phyloP scores from a whole-genome alignment of 768 basidiomycete species.

The Tricholoma sp. region DNA sequence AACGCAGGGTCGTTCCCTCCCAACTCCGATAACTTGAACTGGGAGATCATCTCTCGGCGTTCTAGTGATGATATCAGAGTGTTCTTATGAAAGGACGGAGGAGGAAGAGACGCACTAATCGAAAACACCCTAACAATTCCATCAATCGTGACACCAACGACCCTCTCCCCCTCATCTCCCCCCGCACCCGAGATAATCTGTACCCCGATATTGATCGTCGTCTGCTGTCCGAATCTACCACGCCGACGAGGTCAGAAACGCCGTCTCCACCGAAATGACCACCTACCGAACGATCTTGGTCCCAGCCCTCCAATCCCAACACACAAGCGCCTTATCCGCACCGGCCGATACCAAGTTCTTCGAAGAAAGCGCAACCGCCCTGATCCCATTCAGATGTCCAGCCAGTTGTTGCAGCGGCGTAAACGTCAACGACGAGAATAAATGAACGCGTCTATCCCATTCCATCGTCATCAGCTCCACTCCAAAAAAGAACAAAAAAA shows the following conservation, averaged over 20 bases:
- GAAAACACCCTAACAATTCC: slow-evolving; percentile 89
- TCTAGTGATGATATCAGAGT: slow-evolving; percentile 20
- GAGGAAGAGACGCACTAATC: slow-evolving; percentile 55
- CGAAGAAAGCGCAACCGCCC: slow-evolving; percentile 82
- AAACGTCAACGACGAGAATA: slow-evolving; percentile 83
- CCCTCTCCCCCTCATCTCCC: slow-evolving; percentile 64
- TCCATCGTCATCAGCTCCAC: neutral
- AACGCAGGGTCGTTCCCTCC: slow-evolving; percentile 62
- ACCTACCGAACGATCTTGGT: slow-evolving; percentile 68
- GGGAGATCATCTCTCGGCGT: slow-evolving; percentile 85
- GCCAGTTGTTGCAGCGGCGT: slow-evolving; percentile 79
- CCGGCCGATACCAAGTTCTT: slow-evolving; percentile 85
- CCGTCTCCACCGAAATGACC: neutral
- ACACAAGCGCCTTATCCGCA: slow-evolving; percentile 69
- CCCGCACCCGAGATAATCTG: slow-evolving; percentile 59
- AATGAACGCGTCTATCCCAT: slow-evolving; percentile 66
- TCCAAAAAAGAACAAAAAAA: neutral
- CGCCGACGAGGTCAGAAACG: neutral
- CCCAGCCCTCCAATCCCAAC: slow-evolving; percentile 88
- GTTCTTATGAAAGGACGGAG: neutral
- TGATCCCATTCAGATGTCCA: slow-evolving; percentile 84
- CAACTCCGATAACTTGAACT: slow-evolving; percentile 82
- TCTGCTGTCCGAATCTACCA: slow-evolving; percentile 75
- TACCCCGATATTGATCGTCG: slow-evolving; percentile 86
- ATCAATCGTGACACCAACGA: slow-evolving; percentile 90